Base-by-base conservation (phyloP, 2,329 filamentous ascomycete genomes). In the Fusarium brevicatenulatum region DNA sequence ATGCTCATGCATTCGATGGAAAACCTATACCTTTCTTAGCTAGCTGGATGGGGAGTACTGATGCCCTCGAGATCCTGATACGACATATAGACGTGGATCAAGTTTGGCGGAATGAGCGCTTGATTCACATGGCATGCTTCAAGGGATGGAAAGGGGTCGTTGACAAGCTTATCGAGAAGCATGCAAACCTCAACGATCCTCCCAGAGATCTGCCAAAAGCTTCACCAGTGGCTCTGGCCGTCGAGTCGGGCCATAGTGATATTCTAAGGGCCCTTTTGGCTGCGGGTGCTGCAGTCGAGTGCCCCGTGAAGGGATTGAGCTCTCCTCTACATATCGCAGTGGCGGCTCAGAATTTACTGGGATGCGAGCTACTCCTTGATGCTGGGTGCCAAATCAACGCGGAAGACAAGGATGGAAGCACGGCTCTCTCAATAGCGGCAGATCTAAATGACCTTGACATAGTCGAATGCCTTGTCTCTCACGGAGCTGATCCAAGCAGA, bases 91-190 rank as follows among this genome's bases (percentile, higher is more conserved):
- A 70, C 23, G 69, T 75, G 32, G 61, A 74, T 28, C 50, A 70
- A 18, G 23, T 58, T 21, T 72, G 63, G 63, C 34, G 56, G 4
- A 57, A 49, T 6, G 66, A 72, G 19, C 62, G 66, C 18, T 37
- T 75, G 7, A 68, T 75, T 16, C 73, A 75, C 25, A 66, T 57
- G 50, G 60, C 63, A 16, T 72, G 69, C 40, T 66, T 65, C 61
- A 61, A 49, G 30, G 73, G 71, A 12, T 60, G 63, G 46, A 62
- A 63, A 34, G 44, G 55, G 7, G 55, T 75, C 5, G 66, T 74
- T 25, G 64, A 68, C 18, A 75, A 63, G 19, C 55, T 75, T 11
- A 72, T 75, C 16, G 53, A 58, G 36, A 39, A 59, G n/a, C 55
- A 63, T 16, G 64, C 70, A 16, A 70, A 74, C 28, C 28, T 74